Conservation (phyloP, 164 flowering plant genomes). For the Chloranthus sessilifolius region DNA sequence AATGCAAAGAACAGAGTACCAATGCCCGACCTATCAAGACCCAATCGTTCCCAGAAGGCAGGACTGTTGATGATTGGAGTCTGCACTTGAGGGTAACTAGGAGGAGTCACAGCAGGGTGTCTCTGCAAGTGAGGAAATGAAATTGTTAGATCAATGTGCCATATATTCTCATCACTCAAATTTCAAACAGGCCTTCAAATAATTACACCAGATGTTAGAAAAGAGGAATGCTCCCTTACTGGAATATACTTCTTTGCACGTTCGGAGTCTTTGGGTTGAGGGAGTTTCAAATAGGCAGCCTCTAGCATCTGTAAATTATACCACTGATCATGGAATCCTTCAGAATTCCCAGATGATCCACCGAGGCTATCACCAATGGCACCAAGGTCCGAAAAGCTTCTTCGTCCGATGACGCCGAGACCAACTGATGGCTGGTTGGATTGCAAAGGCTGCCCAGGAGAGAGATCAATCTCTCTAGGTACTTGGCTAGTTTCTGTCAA, state of each 20-base stretch:
- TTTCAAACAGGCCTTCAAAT: background rate
- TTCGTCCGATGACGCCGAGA: conserved; percentile 92
- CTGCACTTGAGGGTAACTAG: conserved; percentile 90
- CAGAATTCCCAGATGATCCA: conserved; percentile 42
- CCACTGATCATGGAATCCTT: conserved; percentile 66
- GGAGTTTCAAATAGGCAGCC: conserved; percentile 77
- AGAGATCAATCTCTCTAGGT: conserved; percentile 63
- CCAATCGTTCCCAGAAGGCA: conserved; percentile 87
- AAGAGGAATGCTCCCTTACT: conserved; percentile 35
- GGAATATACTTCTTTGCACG: conserved; percentile 80
- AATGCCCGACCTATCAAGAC: conserved; percentile 51
- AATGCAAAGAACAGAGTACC: conserved; percentile 92
- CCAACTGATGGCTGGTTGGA: conserved; percentile 56
- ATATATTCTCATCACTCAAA: too few species aligned
- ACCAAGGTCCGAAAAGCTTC: conserved; percentile 91
- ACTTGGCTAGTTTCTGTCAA: conserved; percentile 53
- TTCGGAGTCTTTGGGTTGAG: conserved; percentile 95
- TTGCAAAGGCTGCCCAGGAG: conserved; percentile 85
- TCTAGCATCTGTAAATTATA: conserved; percentile 88
- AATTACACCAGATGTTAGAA: background rate
- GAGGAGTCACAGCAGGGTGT: conserved; percentile 73
- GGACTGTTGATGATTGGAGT: conserved; percentile 86
- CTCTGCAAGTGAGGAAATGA: conserved; percentile 39
- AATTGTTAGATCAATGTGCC: background rate
- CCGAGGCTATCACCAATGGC: conserved; percentile 79